Evolutionary conservation across 1,284 basidiomycete species (phyloP).

Genomic region (Phylloboletellus chloephorus): DNA sequence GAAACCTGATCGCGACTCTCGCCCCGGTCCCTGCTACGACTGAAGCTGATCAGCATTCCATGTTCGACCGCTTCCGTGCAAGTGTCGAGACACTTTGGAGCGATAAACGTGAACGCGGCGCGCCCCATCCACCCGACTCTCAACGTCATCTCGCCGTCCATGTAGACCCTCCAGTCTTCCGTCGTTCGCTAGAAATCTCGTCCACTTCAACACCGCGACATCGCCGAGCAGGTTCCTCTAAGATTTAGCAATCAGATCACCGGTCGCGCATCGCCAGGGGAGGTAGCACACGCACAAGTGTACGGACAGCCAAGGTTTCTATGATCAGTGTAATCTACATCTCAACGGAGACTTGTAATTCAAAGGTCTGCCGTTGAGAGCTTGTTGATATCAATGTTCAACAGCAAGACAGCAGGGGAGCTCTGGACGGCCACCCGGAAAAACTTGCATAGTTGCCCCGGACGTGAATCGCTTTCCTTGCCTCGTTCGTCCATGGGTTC

Average conservation of each 20-base stretch:
- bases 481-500: slow-evolving; percentile 17
- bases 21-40: slow-evolving; percentile 24
- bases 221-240: slow-evolving; percentile 23
- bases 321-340: not conserved
- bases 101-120: slow-evolving; percentile 14
- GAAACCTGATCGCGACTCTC: slow-evolving; percentile 17
- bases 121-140: slow-evolving; percentile 4
- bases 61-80: slow-evolving; percentile 21
- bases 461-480: slow-evolving; percentile 12
- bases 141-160: slow-evolving; percentile 3
- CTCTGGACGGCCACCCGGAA: not conserved
- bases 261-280: not conserved
- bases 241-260: slow-evolving; percentile 14
- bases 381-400: slow-evolving; percentile 3
- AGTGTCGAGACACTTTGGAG: slow-evolving; percentile 20
- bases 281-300: not conserved
- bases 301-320: not conserved
- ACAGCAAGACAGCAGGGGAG: slow-evolving; percentile 21
- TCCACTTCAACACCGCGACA: slow-evolving; percentile 12
- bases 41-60: slow-evolving; percentile 15
- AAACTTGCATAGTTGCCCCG: slow-evolving; percentile 16
- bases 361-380: slow-evolving; percentile 1
- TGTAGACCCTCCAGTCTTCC: slow-evolving; percentile 4
- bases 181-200: slow-evolving; percentile 12
- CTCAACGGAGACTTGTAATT: not conserved